A percentile compares a stretch with the other conserved stretches of the same genome.
Evolutionary conservation across 2,329 filamentous ascomycete species (phyloP).

Genomic region (Cladosporium oxysporum): DNA sequence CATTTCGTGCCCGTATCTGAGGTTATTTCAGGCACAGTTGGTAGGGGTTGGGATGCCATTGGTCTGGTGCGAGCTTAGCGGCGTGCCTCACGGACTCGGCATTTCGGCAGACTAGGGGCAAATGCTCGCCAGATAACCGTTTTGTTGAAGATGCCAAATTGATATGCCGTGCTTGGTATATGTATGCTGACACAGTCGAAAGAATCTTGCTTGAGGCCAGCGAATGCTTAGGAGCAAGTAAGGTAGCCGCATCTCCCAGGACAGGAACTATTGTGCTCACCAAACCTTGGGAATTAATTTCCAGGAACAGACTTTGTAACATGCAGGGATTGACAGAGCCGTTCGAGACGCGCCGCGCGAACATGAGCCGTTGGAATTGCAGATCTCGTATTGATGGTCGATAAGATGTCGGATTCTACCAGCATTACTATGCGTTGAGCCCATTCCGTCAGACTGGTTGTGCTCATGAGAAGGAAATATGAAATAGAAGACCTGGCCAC

Average conservation of each 20-base stretch:
- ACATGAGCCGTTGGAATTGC: neutral
- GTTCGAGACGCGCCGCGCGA: constrained; percentile 3
- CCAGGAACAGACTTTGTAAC: neutral
- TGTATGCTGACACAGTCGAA: neutral
- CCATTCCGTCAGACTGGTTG: neutral
- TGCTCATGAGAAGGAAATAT: neutral
- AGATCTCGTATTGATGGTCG: neutral
- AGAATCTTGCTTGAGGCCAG: neutral
- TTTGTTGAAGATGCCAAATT: constrained; percentile 6
- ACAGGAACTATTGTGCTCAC: neutral
- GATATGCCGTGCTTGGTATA: neutral
- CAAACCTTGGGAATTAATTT: neutral
- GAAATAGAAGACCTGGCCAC: neutral
- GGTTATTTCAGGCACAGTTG: neutral
- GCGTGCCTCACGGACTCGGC: constrained; percentile 3
- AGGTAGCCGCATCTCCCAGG: neutral
- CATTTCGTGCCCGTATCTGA: neutral
- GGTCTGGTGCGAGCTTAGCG: constrained; percentile 3
- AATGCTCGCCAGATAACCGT: constrained; percentile 4
- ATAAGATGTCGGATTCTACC: neutral
- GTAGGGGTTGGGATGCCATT: neutral
- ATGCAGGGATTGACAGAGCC: neutral
- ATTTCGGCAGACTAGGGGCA: constrained; percentile 7
- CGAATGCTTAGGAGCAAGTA: neutral
- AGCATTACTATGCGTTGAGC: neutral